A percentile compares a stretch with the other conserved stretches of the same genome.
Conservation (phyloP, 2,329 filamentous ascomycete species). For the Cytospora piceae region DNA sequence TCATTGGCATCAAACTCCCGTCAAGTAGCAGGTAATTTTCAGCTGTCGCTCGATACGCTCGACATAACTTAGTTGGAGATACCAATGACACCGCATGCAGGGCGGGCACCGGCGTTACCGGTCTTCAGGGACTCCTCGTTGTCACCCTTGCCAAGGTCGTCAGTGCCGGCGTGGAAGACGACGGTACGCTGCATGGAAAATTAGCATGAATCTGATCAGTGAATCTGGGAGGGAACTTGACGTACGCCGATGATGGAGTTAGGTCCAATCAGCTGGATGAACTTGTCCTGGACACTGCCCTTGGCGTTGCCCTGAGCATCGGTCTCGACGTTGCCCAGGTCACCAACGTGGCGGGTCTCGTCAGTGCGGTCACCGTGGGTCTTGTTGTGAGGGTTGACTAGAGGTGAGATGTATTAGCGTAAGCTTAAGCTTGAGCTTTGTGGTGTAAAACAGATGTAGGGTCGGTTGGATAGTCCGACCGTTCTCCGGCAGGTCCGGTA, state of each 20-base stretch:
- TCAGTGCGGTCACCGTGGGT: constrained; percentile 87
- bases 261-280: constrained; percentile 94
- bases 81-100: constrained; percentile 95
- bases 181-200: constrained; percentile 73
- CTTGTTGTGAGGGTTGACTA: constrained; percentile 96
- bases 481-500: constrained; percentile 5
- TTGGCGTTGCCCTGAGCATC: constrained; percentile 89
- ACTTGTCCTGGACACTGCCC: constrained; percentile 77
- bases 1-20: not conserved
- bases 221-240: constrained; percentile 24
- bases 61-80: constrained; percentile 68
- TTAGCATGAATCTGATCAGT: constrained; percentile 3
- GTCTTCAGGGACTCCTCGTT: constrained; percentile 98
- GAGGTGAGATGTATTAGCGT: constrained; percentile 24
- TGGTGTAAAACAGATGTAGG: not conserved
- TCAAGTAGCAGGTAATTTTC: not conserved
- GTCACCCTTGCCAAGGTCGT: constrained; percentile 91
- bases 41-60: not conserved
- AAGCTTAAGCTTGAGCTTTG: not conserved
- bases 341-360: constrained; percentile 89
- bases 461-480: not conserved
- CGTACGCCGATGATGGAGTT: constrained; percentile 91
- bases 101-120: constrained; percentile 89
- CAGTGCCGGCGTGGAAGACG: constrained; percentile 91
- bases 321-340: constrained; percentile 96